Percentiles rank a stretch among this genome's conserved stretches.
Conservation (phyloP, 192 early-diverging fungal species). For the Funneliformis geosporum region DNA sequence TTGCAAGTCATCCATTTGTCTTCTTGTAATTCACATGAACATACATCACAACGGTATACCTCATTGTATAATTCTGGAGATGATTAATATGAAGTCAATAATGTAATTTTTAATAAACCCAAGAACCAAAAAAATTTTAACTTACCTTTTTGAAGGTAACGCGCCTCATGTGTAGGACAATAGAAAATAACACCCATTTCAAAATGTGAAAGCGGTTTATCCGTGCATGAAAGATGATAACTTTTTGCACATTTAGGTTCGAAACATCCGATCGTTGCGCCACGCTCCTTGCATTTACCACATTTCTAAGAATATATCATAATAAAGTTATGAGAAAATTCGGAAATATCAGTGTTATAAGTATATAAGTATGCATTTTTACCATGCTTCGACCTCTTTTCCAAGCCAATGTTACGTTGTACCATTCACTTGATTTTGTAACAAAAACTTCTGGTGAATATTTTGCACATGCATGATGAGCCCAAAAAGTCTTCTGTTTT, state of each 20-base stretch:
- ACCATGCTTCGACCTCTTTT: slow-evolving; percentile 71
- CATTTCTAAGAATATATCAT: slow-evolving; percentile 54
- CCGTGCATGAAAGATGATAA: slow-evolving; percentile 82
- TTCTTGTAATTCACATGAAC: slow-evolving; percentile 55
- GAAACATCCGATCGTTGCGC: slow-evolving; percentile 88
- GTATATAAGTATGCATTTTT: slow-evolving; percentile 16
- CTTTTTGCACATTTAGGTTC: slow-evolving; percentile 78
- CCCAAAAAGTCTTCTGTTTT: slow-evolving; percentile 72
- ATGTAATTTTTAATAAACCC: neutral
- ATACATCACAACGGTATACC: slow-evolving; percentile 69
- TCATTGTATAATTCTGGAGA: slow-evolving; percentile 63
- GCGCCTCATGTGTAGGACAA: slow-evolving; percentile 76
- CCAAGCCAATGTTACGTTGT: slow-evolving; percentile 80
- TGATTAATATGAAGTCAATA: neutral
- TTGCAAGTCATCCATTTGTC: slow-evolving; percentile 66
- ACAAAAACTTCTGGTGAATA: slow-evolving; percentile 85
- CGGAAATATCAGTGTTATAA: neutral
- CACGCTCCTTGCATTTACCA: slow-evolving; percentile 70
- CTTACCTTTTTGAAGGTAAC: slow-evolving; percentile 54
- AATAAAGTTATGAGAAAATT: neutral
- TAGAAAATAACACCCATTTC: slow-evolving; percentile 84
- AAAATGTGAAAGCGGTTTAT: slow-evolving; percentile 68
- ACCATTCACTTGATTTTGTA: slow-evolving; percentile 71
- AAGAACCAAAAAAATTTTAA: neutral
- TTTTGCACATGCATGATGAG: slow-evolving; percentile 79